A percentile compares a stretch with the other conserved stretches of the same genome.
Evolutionary conservation across 306 rosid genomes (phyloP).

Genomic region (Quercus engelmannii): DNA sequence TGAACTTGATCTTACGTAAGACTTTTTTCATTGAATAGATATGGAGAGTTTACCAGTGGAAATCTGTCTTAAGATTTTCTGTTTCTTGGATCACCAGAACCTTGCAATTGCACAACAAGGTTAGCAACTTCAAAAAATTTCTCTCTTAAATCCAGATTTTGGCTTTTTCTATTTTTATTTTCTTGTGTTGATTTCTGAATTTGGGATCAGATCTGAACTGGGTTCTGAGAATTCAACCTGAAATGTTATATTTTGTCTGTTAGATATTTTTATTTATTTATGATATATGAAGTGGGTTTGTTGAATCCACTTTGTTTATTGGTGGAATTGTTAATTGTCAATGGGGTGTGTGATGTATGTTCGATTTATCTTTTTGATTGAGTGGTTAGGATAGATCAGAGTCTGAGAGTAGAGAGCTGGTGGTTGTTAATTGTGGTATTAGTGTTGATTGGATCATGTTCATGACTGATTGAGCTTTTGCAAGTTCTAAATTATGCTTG

Average conservation of each 20-base stretch:
- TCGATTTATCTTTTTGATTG: not conserved
- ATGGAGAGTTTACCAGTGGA: conserved; percentile 67
- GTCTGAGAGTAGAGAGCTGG: not conserved
- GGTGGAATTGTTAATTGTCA: conserved; percentile 9
- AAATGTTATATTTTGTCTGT: not conserved
- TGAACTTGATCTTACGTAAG: not conserved
- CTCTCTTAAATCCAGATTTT: not conserved
- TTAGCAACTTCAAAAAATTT: conserved; percentile 4
- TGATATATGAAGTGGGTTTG: conserved; percentile 19
- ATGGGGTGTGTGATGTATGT: not conserved
- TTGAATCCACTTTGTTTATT: conserved; percentile 8
- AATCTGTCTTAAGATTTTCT: conserved; percentile 48
- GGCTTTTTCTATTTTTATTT: not conserved
- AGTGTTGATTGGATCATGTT: not conserved
- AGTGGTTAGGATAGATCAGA: not conserved
- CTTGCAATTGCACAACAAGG: conserved; percentile 63
- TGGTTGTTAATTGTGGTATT: not conserved
- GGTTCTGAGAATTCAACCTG: not conserved
- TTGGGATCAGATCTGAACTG: not conserved
- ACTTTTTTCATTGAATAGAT: not conserved
- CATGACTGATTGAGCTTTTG: not conserved
- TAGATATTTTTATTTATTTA: not conserved
- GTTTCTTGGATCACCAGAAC: conserved; percentile 52
- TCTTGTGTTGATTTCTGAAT: not conserved
- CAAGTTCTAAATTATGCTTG: not conserved